A percentile compares a stretch with the other conserved stretches of the same genome.
Evolutionary conservation across 495 filamentous ascomycete genomes (phyloP).

Genomic region (Monascus purpureus): DNA sequence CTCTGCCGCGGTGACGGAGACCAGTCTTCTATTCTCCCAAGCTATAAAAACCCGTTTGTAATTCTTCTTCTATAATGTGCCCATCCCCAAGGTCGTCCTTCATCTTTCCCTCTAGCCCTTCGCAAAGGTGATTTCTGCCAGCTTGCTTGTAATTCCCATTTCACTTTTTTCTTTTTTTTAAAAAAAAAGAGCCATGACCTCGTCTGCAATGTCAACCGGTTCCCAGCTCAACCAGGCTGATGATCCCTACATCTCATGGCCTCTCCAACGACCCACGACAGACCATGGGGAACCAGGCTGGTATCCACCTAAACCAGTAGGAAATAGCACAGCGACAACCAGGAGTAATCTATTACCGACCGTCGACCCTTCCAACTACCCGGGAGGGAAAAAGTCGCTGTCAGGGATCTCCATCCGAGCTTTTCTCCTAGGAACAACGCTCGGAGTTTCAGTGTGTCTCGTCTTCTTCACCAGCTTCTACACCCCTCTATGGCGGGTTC

Average conservation of each 20-base stretch:
- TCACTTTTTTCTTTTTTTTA: too few relatives aligned
- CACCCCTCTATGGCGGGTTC: conserved; percentile 60
- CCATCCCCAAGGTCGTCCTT: too few relatives aligned
- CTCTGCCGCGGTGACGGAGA: too few relatives aligned
- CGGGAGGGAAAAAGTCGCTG: conserved; percentile 52
- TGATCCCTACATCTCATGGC: conserved; percentile 6
- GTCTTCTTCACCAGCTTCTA: conserved; percentile 23
- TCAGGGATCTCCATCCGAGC: conserved; percentile 66
- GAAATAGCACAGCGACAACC: too few relatives aligned
- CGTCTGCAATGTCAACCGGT: conserved; percentile 4
- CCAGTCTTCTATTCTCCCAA: too few relatives aligned
- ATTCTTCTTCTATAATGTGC: too few relatives aligned
- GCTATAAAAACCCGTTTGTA: too few relatives aligned
- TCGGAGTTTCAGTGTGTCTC: conserved; percentile 29
- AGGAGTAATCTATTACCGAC: too few relatives aligned
- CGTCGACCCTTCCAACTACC: conserved; percentile 27
- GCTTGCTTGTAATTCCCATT: too few relatives aligned
- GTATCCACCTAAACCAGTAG: conserved; percentile 1
- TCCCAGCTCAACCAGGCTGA: conserved; percentile 4
- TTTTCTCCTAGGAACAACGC: conserved; percentile 40
- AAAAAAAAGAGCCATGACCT: too few relatives aligned
- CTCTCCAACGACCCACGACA: background rate
- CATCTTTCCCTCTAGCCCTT: too few relatives aligned
- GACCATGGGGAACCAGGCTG: background rate
- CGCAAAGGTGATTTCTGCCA: too few relatives aligned